Percentiles rank a stretch among this genome's conserved stretches.
phyloP scores from a whole-genome alignment of 176 grass and related monocot species.

The Metroxylon sagu region DNA sequence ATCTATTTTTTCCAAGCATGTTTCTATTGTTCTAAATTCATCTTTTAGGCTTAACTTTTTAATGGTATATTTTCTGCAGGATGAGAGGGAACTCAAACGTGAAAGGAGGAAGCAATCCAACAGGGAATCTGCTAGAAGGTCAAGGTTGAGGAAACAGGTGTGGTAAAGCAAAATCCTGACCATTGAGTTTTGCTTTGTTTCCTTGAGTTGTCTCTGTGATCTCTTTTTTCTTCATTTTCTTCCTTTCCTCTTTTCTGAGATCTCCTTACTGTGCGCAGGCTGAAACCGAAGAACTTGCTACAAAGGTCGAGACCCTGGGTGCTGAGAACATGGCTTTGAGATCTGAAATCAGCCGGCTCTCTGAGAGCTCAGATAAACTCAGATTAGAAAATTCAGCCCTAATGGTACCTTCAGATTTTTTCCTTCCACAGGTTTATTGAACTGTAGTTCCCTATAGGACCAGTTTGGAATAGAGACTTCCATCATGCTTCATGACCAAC shows the following conservation, averaged over 20 bases:
- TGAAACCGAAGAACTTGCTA: conserved; percentile 59
- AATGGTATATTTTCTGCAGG: conserved; percentile 27
- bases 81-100: conserved; percentile 53
- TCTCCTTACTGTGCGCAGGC: conserved; percentile 32
- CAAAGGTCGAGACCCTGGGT: conserved; percentile 41
- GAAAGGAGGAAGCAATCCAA: conserved; percentile 78
- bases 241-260: too few species aligned
- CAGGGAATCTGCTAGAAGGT: conserved; percentile 73
- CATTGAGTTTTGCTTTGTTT: not conserved
- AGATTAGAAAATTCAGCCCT: conserved; percentile 57
- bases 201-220: not conserved
- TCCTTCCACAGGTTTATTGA: too few species aligned
- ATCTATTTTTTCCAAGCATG: too few species aligned
- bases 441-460: too few species aligned
- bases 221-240: not conserved
- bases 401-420: conserved; percentile 32
- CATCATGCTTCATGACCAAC: too few species aligned
- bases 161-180: not conserved
- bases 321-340: conserved; percentile 51
- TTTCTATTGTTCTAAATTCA: too few species aligned
- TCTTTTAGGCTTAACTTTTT: too few species aligned
- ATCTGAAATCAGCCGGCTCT: conserved; percentile 56
- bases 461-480: too few species aligned
- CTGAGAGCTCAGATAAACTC: conserved; percentile 44
- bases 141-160: conserved; percentile 88